phyloP scores from a whole-genome alignment of 1,284 basidiomycete genomes.

The Ceratobasidium sp. region DNA sequence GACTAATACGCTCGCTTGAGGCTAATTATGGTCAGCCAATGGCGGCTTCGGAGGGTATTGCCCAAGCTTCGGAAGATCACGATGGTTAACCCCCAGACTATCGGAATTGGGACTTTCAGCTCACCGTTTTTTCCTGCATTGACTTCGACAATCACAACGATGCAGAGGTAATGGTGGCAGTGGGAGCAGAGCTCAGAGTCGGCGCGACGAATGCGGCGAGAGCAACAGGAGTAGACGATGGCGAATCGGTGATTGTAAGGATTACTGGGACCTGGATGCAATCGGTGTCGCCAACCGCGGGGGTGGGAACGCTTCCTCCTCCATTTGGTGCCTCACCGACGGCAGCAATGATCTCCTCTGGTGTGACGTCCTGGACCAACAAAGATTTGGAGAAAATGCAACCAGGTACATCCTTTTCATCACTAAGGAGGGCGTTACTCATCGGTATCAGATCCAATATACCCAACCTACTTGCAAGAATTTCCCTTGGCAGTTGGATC shows the following conservation, averaged over 20 bases:
- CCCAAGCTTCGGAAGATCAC: not conserved
- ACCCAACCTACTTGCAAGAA: constrained; percentile 54
- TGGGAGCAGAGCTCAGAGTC: constrained; percentile 44
- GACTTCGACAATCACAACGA: not conserved
- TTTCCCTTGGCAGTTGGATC: constrained; percentile 63
- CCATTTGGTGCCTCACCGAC: constrained; percentile 41
- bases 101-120: not conserved
- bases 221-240: constrained; percentile 39
- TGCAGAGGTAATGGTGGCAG: constrained; percentile 50
- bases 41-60: not conserved
- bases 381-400: constrained; percentile 75
- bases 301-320: constrained; percentile 18
- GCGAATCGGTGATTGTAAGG: constrained; percentile 42
- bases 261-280: constrained; percentile 46
- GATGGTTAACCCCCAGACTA: not conserved
- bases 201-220: constrained; percentile 46
- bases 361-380: constrained; percentile 68
- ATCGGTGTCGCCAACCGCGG: constrained; percentile 30
- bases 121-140: not conserved
- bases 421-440: constrained; percentile 54
- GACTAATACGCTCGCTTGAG: too few relatives aligned
- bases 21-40: too few relatives aligned
- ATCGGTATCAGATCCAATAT: constrained; percentile 62
- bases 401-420: constrained; percentile 64
- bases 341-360: constrained; percentile 67